Evolutionary conservation across 768 basidiomycete species (phyloP).

Genomic region (Cystobasidium onofrii): DNA sequence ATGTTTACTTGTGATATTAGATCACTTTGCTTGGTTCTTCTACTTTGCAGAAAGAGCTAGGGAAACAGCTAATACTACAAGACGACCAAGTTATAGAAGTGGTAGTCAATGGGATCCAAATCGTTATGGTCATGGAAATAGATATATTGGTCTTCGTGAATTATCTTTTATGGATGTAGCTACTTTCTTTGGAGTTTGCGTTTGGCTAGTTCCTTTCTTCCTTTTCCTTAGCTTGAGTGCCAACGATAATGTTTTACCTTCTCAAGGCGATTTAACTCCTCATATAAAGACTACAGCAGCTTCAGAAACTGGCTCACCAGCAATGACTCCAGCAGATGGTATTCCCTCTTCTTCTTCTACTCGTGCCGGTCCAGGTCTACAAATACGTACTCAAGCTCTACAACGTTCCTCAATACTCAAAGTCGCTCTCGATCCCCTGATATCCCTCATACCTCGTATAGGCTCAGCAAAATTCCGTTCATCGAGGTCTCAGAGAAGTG

Average conservation of each 20-base stretch:
- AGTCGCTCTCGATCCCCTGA: constrained; percentile 22
- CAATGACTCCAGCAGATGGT: not conserved
- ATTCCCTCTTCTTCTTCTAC: not conserved
- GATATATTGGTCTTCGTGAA: constrained; percentile 18
- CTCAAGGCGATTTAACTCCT: constrained; percentile 31
- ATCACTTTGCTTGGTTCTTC: constrained; percentile 96
- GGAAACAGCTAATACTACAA: not conserved
- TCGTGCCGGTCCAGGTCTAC: not conserved
- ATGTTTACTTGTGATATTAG: constrained; percentile 69
- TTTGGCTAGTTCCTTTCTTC: constrained; percentile 66
- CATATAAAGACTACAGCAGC: constrained; percentile 25
- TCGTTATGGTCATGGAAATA: constrained; percentile 19
- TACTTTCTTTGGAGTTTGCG: constrained; percentile 51
- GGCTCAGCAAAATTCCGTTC: constrained; percentile 10
- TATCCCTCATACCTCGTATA: constrained; percentile 28
- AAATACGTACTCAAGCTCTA: not conserved
- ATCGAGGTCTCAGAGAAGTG: constrained; percentile 31
- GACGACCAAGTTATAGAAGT: constrained; percentile 16
- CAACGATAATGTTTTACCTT: constrained; percentile 88
- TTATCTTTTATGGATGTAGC: constrained; percentile 49
- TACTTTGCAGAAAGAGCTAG: constrained; percentile 58
- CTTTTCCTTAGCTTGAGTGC: constrained; percentile 91
- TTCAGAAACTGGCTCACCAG: constrained; percentile 13
- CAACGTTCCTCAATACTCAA: constrained; percentile 33
- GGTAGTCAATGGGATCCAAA: constrained; percentile 3